Base-by-base conservation (phyloP, 2,329 filamentous ascomycete species). In the Kalmusia sp. region DNA sequence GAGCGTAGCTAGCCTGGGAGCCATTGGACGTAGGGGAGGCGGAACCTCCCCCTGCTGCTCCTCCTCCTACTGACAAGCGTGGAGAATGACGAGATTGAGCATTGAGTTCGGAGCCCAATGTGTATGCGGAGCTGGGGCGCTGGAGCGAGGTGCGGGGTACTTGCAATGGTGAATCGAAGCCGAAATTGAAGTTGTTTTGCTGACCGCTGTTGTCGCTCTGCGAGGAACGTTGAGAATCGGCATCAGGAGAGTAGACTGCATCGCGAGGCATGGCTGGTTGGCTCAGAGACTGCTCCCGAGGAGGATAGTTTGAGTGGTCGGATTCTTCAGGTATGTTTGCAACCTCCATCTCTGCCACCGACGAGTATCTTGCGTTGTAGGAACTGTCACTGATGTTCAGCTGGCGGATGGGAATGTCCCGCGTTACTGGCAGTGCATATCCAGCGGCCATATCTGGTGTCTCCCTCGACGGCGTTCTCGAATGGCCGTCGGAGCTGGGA, bases 111-210 rank as follows among this genome's bases (percentile, higher is more conserved):
- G 90, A 92, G 41, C 84, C 84, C 12, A 84, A 81, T 2, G 91
- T 95, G 72, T 92, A 93, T 4, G 88, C 81, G 11, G 93, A 96
- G 21, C 82, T 82, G 4, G 92, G 92, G 46, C 93, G 83, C 34
- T 84, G 82, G 57, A 89, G 70, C 12, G 84, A 85, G 54, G 79
- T 85, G 65, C 76, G 85, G 60, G 82, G 78, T 52, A 78, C 67
- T 43, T 72, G 68, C 31, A 74, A 56, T 22, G 67, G 68, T 24
- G 55, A 64, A n/a, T 68, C 71, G 14, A 62, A 60, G 7, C 64
- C 67, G 44, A 66, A 68, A 37, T 68, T 57, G 59, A 75, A 70
- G 49, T 57, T 61, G 54, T 63, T 58, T 38, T 59, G 66, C 12
- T 27, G 31, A 31, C 59, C 64, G 40, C 69, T 65, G 39, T 63